Evolutionary conservation across 2,329 filamentous ascomycete species (phyloP), one percentile per base, ranked within the genome.

Genomic region (Seiridium cupressi): DNA sequence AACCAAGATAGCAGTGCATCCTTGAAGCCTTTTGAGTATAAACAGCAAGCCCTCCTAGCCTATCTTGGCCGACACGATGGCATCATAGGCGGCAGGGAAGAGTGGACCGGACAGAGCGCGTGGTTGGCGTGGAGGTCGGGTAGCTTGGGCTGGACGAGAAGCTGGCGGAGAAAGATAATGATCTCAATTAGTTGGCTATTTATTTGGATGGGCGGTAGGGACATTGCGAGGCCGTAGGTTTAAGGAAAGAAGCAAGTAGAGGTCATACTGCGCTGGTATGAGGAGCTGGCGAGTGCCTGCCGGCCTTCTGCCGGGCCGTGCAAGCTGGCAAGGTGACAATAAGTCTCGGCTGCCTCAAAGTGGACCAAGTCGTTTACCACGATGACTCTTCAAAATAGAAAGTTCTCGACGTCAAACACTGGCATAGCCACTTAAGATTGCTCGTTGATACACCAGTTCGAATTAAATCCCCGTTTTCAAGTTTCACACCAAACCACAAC

Each of bases 101-200:
- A 76, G 18, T 79, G 74, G 74, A 79, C 75, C 6, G 77, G 77
- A 0, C 61, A 70, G 7, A 66, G 68, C 31, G 77, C 77, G 3
- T 80, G 77, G 77, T 42, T 79, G 44, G 76, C 76, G 0, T 80
- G 77, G 77, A 68, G 76, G 53, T 72, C 70, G 51, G 74, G 74
- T 1, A 73, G 68, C 61, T 65, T 73, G 62, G 72, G 66, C 57
- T 76, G 72, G 73, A 71, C 67, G 47, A 68, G 69, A 61, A 74
- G 66, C 63, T 73, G 69, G 73, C 65, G 70, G 44, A 66, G 63
- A 57, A 68, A 63, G 57, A 53, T 70, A 6, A 71, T 72, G 68
- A 74, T 75, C 35, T 60, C 67, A 8, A 62, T 74, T 26, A 72
- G 70, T 40, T 75, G 72, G 73, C 34, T 66, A 0, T 62, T 74